Percentiles rank a stretch among this genome's conserved stretches.
Evolutionary conservation across 1,284 basidiomycete genomes (phyloP).

Genomic region (Puccinia novopanici): DNA sequence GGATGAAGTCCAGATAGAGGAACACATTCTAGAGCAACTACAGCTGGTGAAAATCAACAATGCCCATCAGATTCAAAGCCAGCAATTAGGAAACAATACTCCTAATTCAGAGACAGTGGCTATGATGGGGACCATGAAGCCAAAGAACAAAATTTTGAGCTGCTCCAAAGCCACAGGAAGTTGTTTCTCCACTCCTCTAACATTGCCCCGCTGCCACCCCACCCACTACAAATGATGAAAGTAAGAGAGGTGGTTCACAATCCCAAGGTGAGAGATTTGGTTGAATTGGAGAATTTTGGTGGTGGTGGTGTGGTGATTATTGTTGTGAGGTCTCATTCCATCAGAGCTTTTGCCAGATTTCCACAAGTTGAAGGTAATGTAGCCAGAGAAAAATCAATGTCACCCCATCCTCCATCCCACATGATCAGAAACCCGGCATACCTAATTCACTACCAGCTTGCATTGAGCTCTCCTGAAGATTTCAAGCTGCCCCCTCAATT

Average conservation of each 20-base stretch:
- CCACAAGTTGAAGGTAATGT: slow-evolving; percentile 5
- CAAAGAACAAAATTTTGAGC: not conserved
- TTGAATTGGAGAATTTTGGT: too few species aligned
- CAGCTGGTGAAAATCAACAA: slow-evolving; percentile 27
- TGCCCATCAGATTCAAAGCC: not conserved
- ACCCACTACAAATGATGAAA: slow-evolving; percentile 34
- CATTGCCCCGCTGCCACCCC: slow-evolving; percentile 45
- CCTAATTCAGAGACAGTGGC: not conserved
- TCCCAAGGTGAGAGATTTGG: slow-evolving; percentile 28
- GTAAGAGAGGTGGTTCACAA: slow-evolving; percentile 41
- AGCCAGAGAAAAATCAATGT: slow-evolving; percentile 4
- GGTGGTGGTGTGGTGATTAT: not conserved
- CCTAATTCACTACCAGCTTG: not conserved
- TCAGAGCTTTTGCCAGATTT: slow-evolving; percentile 47
- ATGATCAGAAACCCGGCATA: not conserved
- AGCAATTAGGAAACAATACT: slow-evolving; percentile 3
- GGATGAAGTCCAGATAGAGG: slow-evolving; percentile 46
- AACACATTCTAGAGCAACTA: slow-evolving; percentile 34
- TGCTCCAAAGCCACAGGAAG: slow-evolving; percentile 25
- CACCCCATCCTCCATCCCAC: not conserved
- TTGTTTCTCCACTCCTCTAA: slow-evolving; percentile 23
- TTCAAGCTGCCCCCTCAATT: not conserved
- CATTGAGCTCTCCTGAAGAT: not conserved
- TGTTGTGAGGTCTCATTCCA: not conserved
- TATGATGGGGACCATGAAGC: not conserved